Percentiles rank a stretch among this genome's conserved stretches.
Evolutionary conservation across 2,329 filamentous ascomycete species (phyloP).

Genomic region (Fusarium abutilonis): DNA sequence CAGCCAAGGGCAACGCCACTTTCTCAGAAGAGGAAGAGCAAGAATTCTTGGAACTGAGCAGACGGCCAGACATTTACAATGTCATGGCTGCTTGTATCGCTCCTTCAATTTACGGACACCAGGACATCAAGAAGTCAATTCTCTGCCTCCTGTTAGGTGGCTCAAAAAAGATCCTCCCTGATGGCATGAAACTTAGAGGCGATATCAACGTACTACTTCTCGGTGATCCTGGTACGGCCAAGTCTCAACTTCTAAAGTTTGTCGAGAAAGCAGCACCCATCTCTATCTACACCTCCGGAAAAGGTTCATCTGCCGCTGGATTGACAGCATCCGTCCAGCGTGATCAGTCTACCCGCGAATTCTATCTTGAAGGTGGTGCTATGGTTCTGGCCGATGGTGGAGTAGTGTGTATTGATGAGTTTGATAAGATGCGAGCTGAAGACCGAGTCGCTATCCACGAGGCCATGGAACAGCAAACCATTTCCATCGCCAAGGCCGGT

Average conservation of each 20-base stretch:
- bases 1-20: conserved; percentile 81
- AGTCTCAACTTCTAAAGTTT: conserved; percentile 96
- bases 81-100: conserved; percentile 92
- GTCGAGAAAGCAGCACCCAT: conserved; percentile 96
- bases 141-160: conserved; percentile 92
- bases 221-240: conserved; percentile 97
- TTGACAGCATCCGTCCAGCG: conserved; percentile 96
- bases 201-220: conserved; percentile 98
- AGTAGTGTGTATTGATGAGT: conserved; percentile 98
- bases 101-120: conserved; percentile 95
- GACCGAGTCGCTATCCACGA: conserved; percentile 98
- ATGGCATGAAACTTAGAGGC: conserved; percentile 96
- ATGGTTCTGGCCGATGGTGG: conserved; percentile 98
- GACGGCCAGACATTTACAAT: conserved; percentile 90
- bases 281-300: conserved; percentile 98
- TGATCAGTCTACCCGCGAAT: conserved; percentile 90
- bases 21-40: conserved; percentile 98
- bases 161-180: conserved; percentile 96
- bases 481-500: conserved; percentile 97
- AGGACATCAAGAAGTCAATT: conserved; percentile 97
- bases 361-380: conserved; percentile 96
- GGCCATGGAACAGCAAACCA: conserved; percentile 99
- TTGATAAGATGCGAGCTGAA: conserved; percentile 99
- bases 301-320: conserved; percentile 97
- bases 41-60: conserved; percentile 90